Evolutionary conservation across 176 grass and related monocot genomes (phyloP), one percentile per base, ranked within the genome.

Genomic region (Raddia distichophylla): DNA sequence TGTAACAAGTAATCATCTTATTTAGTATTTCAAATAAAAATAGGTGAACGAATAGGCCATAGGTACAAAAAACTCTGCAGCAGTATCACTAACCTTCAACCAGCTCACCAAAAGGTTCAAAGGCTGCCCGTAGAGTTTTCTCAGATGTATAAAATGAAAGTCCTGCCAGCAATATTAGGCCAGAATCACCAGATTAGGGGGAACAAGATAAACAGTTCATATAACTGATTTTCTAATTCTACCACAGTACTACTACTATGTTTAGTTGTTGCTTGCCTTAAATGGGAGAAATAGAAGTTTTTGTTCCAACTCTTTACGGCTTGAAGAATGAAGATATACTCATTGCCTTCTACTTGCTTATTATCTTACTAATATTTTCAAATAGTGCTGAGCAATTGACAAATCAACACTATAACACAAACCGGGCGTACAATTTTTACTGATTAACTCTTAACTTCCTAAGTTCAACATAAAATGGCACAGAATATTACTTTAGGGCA

Each of bases 71-170:
- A 63, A 72, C 80, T 46, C 37, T 64, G 42, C 54, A 16, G 10
- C n/a, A 65, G 64, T 63, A 83, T 76, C 37, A 67, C 80, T 78
- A 61, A 99, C 93, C 96, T 93, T 99, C 91, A 85, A 99, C 80
- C 10, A 95, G 87, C 57, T 99, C 87, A 53, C 96, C 93, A 40
- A 99, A 93, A 69, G 91, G 86, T 75, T 99, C 93, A 87, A 99
- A 99, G 7, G 91, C 87, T 71, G 87, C 87, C 67, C 85, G 87
- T 51, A 99, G 82, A 59, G 96, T 95, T 82, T 99, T 91, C 69
- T 95, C 91, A 18, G 91, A 95, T 45, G 91, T 93, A 82, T 99
- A 99, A 82, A 95, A 99, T 49, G 91, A 91, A 85, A 99, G 93
- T 33, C 93, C 91, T 99, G 64, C 37, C 60, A 60, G 50, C 27